These are phyloP conservation scores for Rhodotorula sp. DNA, from an alignment of 1,284 basidiomycete species.

Conservation along the genomic window DNA sequence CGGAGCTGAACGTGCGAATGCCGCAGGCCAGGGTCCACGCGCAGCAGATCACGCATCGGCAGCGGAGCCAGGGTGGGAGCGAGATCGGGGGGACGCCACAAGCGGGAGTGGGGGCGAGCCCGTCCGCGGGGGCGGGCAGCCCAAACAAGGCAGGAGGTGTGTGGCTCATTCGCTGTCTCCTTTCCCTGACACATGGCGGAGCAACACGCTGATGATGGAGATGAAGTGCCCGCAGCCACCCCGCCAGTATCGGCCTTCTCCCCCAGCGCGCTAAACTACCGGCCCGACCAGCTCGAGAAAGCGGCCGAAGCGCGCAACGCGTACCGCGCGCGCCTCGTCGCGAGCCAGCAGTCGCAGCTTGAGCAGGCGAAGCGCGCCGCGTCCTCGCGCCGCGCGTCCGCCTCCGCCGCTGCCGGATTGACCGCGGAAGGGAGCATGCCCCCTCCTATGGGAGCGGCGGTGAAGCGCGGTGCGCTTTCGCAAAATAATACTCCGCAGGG, in stretches of 20 bases:
- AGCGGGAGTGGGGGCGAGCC: too few species aligned
- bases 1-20: background rate
- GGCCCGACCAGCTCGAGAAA: conserved; percentile 1
- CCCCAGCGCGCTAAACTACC: conserved; percentile 3
- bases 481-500: background rate
- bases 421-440: conserved; percentile 4
- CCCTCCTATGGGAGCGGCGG: background rate
- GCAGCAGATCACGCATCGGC: background rate
- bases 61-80: background rate
- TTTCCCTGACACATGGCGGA: background rate
- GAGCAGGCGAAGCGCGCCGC: background rate
- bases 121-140: background rate
- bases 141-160: background rate
- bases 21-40: background rate
- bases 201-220: too few species aligned
- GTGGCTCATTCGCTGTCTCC: background rate
- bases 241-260: background rate
- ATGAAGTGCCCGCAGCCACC: background rate
- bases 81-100: background rate
- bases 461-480: background rate
- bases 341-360: conserved; percentile 8
- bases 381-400: background rate
- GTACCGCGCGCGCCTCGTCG: conserved; percentile 15
- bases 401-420: too few species aligned
- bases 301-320: background rate